A percentile compares a stretch with the other conserved stretches of the same genome.
These are phyloP conservation scores for Fusarium sp. DNA, from an alignment of 2,329 filamentous ascomycete genomes.

Conservation along the genomic window DNA sequence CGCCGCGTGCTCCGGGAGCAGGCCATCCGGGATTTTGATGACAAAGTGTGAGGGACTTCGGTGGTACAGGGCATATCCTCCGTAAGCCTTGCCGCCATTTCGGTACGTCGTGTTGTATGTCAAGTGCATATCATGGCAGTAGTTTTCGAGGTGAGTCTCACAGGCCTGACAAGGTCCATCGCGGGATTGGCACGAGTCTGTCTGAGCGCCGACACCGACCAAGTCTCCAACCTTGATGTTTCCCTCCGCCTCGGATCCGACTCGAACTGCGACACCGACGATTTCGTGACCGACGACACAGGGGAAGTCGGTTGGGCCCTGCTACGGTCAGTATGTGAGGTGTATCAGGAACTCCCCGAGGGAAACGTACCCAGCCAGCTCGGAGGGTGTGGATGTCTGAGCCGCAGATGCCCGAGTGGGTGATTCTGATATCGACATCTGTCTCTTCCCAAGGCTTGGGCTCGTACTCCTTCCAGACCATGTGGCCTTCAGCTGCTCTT, in stretches of 20 bases:
- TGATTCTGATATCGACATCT: conserved; percentile 73
- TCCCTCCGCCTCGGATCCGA: conserved; percentile 60
- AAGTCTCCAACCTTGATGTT: conserved; percentile 70
- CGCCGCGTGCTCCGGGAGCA: conserved; percentile 71
- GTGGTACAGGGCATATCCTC: conserved; percentile 63
- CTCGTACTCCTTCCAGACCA: conserved; percentile 67
- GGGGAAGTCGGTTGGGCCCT: conserved; percentile 45
- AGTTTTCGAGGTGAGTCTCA: conserved; percentile 75
- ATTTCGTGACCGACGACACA: conserved; percentile 75
- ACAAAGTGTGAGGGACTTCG: conserved; percentile 50
- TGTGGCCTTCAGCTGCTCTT: conserved; percentile 60
- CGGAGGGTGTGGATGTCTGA: conserved; percentile 70
- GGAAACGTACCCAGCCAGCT: conserved; percentile 60
- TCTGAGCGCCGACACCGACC: conserved; percentile 77
- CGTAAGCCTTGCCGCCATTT: conserved; percentile 72
- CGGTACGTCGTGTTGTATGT: conserved; percentile 70
- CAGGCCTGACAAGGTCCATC: conserved; percentile 58
- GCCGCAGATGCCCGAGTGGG: conserved; percentile 75
- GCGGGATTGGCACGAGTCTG: conserved; percentile 73
- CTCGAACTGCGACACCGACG: conserved; percentile 66
- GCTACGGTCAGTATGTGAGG: not conserved
- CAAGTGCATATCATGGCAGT: conserved; percentile 70
- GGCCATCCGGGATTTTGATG: conserved; percentile 78
- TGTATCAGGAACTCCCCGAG: not conserved
- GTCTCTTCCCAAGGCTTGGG: conserved; percentile 75